phyloP scores from a whole-genome alignment of 83 land plant species.

The Picea engelmannii region DNA sequence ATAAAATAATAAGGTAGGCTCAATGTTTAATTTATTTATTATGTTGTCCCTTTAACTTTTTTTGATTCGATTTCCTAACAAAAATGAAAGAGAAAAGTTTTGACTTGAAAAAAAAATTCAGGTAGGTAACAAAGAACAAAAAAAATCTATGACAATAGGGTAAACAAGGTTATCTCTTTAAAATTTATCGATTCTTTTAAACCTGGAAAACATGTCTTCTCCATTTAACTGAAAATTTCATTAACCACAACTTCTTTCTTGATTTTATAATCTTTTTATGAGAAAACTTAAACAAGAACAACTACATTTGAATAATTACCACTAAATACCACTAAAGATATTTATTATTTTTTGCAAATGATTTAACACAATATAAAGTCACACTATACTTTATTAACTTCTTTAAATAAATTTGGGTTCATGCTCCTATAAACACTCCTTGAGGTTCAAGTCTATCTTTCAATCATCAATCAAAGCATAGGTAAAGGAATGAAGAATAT shows the following conservation, averaged over 20 bases:
- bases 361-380: not conserved
- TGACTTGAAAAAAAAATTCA: no score
- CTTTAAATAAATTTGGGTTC: not conserved
- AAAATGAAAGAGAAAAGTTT: no score
- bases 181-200: slow-evolving; percentile 71
- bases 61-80: no score
- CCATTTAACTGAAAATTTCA: slow-evolving; percentile 77
- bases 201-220: slow-evolving; percentile 89
- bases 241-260: slow-evolving; percentile 92
- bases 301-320: not conserved
- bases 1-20: no score
- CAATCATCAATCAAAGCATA: slow-evolving; percentile 90
- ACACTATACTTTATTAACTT: slow-evolving; percentile 1
- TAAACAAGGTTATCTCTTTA: slow-evolving; percentile 64
- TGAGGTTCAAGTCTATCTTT: slow-evolving; percentile 48
- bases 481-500: slow-evolving; percentile 96
- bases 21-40: no score
- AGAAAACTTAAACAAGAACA: slow-evolving; percentile 48
- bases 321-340: not conserved
- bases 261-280: slow-evolving; percentile 69
- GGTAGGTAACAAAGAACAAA: no score
- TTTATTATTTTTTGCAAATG: not conserved
- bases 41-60: no score
- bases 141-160: not conserved
- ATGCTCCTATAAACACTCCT: not conserved